These are phyloP conservation scores for Urtica urens DNA, from an alignment of 306 rosid species.

Conservation along the genomic window DNA sequence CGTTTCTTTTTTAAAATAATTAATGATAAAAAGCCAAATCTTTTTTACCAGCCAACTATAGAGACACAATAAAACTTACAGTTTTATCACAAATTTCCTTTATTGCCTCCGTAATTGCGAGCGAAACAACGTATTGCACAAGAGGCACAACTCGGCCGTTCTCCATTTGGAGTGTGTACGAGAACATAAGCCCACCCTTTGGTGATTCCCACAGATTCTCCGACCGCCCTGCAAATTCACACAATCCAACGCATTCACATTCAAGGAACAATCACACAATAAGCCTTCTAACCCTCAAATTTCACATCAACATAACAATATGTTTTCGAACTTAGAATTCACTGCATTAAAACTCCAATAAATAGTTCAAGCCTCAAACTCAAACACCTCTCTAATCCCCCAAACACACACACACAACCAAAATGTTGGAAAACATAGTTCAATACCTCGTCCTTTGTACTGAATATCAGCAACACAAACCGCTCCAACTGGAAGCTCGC, in stretches of 20 bases:
- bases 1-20: no score
- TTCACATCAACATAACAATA: neutral
- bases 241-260: neutral
- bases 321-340: constrained; percentile 5
- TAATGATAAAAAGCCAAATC: no score
- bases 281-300: neutral
- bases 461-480: constrained; percentile 82
- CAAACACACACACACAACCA: neutral
- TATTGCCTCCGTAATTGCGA: constrained; percentile 72
- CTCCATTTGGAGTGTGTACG: constrained; percentile 79
- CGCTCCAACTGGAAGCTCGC: constrained; percentile 70
- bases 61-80: no score
- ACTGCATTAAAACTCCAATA: neutral
- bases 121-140: constrained; percentile 74
- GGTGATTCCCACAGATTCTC: constrained; percentile 95
- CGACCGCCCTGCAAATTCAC: constrained; percentile 52
- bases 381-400: neutral
- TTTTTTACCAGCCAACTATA: no score
- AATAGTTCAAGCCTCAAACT: constrained; percentile 4
- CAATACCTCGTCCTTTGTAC: constrained; percentile 80
- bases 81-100: constrained; percentile 66
- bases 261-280: neutral
- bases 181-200: constrained; percentile 73
- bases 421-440: neutral
- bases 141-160: constrained; percentile 74